Evolutionary conservation across 2,329 filamentous ascomycete genomes (phyloP).

Genomic region (Ophiostoma montium): DNA sequence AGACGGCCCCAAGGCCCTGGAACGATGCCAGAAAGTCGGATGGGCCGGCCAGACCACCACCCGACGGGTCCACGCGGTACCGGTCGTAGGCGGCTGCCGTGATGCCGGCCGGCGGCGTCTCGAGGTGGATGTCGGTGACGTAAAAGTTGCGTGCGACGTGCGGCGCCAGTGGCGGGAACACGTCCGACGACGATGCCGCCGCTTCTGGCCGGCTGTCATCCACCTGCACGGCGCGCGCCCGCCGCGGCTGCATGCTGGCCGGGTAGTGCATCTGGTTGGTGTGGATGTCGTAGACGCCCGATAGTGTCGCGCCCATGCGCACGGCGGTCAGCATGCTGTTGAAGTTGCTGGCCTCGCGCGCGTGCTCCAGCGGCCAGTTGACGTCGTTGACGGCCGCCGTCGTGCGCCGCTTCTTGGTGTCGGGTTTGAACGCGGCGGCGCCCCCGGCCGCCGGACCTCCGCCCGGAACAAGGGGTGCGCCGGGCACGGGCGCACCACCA

Average conservation of each 20-base stretch:
- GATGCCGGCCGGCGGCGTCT: constrained; percentile 34
- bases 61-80: constrained; percentile 17
- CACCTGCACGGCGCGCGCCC: constrained; percentile 67
- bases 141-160: constrained; percentile 41
- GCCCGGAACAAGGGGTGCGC: constrained; percentile 24
- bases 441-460: constrained; percentile 13
- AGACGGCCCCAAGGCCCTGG: constrained; percentile 47
- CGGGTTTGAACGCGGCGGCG: constrained; percentile 47
- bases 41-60: background rate
- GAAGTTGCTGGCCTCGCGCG: constrained; percentile 72
- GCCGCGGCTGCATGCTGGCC: constrained; percentile 75
- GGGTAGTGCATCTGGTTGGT: constrained; percentile 88
- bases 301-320: constrained; percentile 48
- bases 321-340: constrained; percentile 59
- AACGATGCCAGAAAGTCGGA: constrained; percentile 37
- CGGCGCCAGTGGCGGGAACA: constrained; percentile 34
- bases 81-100: constrained; percentile 30
- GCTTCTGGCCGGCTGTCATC: constrained; percentile 20
- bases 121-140: constrained; percentile 39
- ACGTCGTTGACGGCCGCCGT: constrained; percentile 71
- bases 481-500: constrained; percentile 52
- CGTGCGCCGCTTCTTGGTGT: constrained; percentile 61
- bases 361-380: constrained; percentile 96
- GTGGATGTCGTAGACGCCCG: constrained; percentile 83
- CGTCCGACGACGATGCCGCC: constrained; percentile 14